Base-by-base conservation (phyloP, 2,329 filamentous ascomycete genomes). In the Metarhizium sp. region DNA sequence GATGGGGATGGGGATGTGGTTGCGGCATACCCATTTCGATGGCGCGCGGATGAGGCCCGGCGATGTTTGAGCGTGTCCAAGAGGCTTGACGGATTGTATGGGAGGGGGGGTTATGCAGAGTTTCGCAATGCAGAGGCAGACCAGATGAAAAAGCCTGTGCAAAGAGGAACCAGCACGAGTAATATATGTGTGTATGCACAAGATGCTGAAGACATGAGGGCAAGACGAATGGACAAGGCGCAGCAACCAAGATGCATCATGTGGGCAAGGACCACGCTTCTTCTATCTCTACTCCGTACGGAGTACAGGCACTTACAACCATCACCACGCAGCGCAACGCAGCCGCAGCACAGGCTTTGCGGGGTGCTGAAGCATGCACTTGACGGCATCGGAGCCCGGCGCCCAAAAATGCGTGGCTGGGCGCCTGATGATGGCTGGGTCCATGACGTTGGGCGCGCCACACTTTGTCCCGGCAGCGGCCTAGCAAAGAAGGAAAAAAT, bases 1-100 rank as follows among this genome's bases (percentile, higher is more conserved):
- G 49, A 57, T 49, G 58, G 52, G 49, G 46, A 52, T 53, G 43
- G 52, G 49, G 46, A 52, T 53, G 43, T 55, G 46, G 54, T 55
- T 59, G 42, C 16, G 25, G 60, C 60, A 55, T 62, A 66, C 64
- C 63, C 64, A 66, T 48, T 16, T 14, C 65, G 49, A 55, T 51
- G 50, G 38, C 18, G 48, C 5, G 48, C 16, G 40, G 16, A 45
- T 30, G 45, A 20, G 10, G 38, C 38, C 38, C 13, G 34, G 34
- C 13, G 34, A 13, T 13, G 34, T 36, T 13, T 36, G 13, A 36
- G 34, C n/a, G 25, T 25, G 25, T 4, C 3, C 25, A 25, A 25
- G 25, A 25, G 4, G 4, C 6, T 34, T 34, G 32, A 10, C 10
- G 32, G 38, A 13, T 40, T 7, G 38, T 40, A 16, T 16, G 8